phyloP scores from a whole-genome alignment of 257 asterid genomes.

The Cinchona pubescens region DNA sequence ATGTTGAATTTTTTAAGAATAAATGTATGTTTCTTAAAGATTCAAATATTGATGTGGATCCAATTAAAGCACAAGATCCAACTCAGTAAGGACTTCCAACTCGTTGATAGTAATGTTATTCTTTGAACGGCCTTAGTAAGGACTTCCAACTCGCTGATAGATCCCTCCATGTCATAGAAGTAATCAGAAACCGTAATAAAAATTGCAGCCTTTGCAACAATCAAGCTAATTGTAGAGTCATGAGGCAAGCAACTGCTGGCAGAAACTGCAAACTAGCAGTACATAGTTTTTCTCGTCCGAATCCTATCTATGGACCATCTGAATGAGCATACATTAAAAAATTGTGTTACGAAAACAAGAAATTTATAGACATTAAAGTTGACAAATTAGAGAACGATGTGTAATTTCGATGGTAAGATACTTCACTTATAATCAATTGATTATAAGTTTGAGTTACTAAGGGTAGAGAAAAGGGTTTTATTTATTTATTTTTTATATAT shows the following conservation, averaged over 20 bases:
- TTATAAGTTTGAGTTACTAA: no score
- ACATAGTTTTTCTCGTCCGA: slow-evolving; percentile 59
- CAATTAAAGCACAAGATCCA: no score
- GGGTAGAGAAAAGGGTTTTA: no score
- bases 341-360: slow-evolving; percentile 6
- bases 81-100: no score
- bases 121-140: slow-evolving; percentile 50
- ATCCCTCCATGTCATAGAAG: slow-evolving; percentile 57
- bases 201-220: slow-evolving; percentile 43
- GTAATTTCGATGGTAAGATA: no score
- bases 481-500: no score
- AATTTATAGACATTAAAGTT: background rate
- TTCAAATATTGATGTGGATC: no score
- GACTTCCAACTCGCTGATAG: slow-evolving; percentile 30
- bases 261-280: slow-evolving; percentile 47
- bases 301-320: slow-evolving; percentile 72
- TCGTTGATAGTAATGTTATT: no score
- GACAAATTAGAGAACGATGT: slow-evolving; percentile 6
- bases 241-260: slow-evolving; percentile 33
- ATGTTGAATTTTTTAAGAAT: no score
- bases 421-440: no score
- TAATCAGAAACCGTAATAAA: slow-evolving; percentile 56
- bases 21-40: no score
- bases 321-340: no score
- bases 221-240: slow-evolving; percentile 34